A percentile compares a stretch with the other conserved stretches of the same genome.
phyloP scores from a whole-genome alignment of 2,329 filamentous ascomycete genomes.

The Nemania sp. region DNA sequence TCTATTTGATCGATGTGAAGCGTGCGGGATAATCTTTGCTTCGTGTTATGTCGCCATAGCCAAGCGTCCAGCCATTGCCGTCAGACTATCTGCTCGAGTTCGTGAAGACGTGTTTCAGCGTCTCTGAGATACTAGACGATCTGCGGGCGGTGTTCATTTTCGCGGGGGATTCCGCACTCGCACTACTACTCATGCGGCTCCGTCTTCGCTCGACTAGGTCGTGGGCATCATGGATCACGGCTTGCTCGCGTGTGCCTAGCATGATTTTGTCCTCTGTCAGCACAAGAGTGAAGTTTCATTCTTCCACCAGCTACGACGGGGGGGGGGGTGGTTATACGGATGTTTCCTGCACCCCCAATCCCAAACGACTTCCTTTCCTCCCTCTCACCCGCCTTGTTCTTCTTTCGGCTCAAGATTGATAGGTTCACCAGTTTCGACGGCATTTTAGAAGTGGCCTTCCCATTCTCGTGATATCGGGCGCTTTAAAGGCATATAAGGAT shows the following conservation, averaged over 20 bases:
- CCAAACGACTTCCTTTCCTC: slow-evolving; percentile 37
- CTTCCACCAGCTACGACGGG: not conserved
- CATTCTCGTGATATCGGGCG: slow-evolving; percentile 6
- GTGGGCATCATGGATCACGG: slow-evolving; percentile 28
- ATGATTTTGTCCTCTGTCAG: not conserved
- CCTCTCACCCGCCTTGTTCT: slow-evolving; percentile 8
- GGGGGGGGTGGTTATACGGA: slow-evolving; percentile 28
- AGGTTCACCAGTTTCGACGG: slow-evolving; percentile 3
- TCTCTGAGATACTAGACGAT: slow-evolving; percentile 31
- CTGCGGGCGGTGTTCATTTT: slow-evolving; percentile 18
- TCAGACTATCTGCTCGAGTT: slow-evolving; percentile 10
- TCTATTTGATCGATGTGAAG: too few species aligned
- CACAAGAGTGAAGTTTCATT: not conserved
- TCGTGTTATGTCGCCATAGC: slow-evolving; percentile 30
- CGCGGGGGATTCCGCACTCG: slow-evolving; percentile 18
- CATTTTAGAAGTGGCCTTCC: not conserved
- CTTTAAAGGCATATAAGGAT: not conserved
- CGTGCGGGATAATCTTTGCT: not conserved
- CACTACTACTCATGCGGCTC: slow-evolving; percentile 28
- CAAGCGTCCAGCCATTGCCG: slow-evolving; percentile 19
- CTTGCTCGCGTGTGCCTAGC: slow-evolving; percentile 36
- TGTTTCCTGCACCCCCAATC: slow-evolving; percentile 39
- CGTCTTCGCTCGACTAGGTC: slow-evolving; percentile 27
- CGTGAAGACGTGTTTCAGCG: slow-evolving; percentile 31
- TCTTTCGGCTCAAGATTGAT: slow-evolving; percentile 3